These are phyloP conservation scores for Mangifera indica DNA, from an alignment of 345 rosid species.

Conservation along the genomic window DNA sequence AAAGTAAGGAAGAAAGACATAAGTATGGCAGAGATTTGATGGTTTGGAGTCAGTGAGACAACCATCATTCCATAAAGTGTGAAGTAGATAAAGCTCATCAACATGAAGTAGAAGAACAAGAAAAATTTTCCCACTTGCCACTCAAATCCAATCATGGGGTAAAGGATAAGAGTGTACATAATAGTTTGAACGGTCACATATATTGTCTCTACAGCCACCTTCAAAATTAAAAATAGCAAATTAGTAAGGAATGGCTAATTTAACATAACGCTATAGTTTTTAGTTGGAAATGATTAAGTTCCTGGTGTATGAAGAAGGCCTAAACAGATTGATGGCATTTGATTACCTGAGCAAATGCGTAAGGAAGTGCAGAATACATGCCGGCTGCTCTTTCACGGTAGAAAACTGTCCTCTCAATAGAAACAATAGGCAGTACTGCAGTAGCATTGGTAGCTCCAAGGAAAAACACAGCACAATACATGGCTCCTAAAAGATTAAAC, in stretches of 20 bases:
- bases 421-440: slow-evolving; percentile 60
- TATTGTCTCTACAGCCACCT: slow-evolving; percentile 69
- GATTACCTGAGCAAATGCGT: slow-evolving; percentile 72
- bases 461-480: slow-evolving; percentile 64
- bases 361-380: slow-evolving; percentile 83
- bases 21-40: slow-evolving; percentile 62
- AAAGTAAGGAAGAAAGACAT: slow-evolving; percentile 81
- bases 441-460: slow-evolving; percentile 67
- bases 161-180: slow-evolving; percentile 54
- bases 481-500: slow-evolving; percentile 67
- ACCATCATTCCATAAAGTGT: slow-evolving; percentile 79
- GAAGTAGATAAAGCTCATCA: slow-evolving; percentile 62
- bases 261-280: background rate
- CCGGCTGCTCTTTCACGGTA: slow-evolving; percentile 86
- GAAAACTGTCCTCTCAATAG: slow-evolving; percentile 74
- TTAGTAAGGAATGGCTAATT: background rate
- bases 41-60: slow-evolving; percentile 70
- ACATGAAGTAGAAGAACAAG: slow-evolving; percentile 64
- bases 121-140: slow-evolving; percentile 52
- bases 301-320: background rate
- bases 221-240: slow-evolving; percentile 13
- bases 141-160: slow-evolving; percentile 72
- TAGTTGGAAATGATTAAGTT: background rate
- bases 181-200: slow-evolving; percentile 55
- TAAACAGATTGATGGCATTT: background rate